phyloP scores from a whole-genome alignment of 2,329 filamentous ascomycete species.

The Thyridium curvatum region DNA sequence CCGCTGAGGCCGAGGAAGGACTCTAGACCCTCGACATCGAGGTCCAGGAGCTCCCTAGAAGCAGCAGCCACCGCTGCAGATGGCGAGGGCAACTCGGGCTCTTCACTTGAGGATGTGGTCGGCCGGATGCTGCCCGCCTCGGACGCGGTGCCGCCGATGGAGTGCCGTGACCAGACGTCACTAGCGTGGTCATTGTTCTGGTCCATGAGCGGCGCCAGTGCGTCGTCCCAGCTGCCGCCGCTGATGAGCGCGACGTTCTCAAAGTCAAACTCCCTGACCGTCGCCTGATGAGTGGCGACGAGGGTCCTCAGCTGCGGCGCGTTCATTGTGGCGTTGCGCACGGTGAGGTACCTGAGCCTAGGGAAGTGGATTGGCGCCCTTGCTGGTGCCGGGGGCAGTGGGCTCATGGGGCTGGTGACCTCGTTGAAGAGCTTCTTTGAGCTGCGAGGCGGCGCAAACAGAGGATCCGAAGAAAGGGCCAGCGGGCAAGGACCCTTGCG shows the following conservation, averaged over 20 bases:
- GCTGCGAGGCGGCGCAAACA: slow-evolving; percentile 52
- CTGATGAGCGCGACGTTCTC: slow-evolving; percentile 65
- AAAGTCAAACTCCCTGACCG: slow-evolving; percentile 73
- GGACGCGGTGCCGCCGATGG: slow-evolving; percentile 22
- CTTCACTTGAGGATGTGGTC: slow-evolving; percentile 11
- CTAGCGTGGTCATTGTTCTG: slow-evolving; percentile 30
- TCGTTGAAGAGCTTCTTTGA: slow-evolving; percentile 57
- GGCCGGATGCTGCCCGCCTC: slow-evolving; percentile 17
- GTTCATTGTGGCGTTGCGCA: slow-evolving; percentile 69
- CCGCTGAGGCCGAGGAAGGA: slow-evolving; percentile 15
- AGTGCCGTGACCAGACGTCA: slow-evolving; percentile 35
- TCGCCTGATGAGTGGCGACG: slow-evolving; percentile 58
- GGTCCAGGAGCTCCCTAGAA: slow-evolving; percentile 39
- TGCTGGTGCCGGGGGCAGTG: slow-evolving; percentile 45
- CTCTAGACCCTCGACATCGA: slow-evolving; percentile 30
- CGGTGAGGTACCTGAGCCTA: slow-evolving; percentile 58
- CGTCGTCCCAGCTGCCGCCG: slow-evolving; percentile 72
- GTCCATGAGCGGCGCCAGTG: slow-evolving; percentile 63
- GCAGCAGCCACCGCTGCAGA: slow-evolving; percentile 51
- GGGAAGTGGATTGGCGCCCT: slow-evolving; percentile 58
- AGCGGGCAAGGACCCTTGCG: slow-evolving; percentile 68
- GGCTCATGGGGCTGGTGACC: slow-evolving; percentile 59
- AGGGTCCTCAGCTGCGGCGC: slow-evolving; percentile 64
- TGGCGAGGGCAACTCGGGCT: slow-evolving; percentile 35
- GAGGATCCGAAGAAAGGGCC: slow-evolving; percentile 61